phyloP scores from a whole-genome alignment of 345 rosid genomes.

The Hypericum perforatum region DNA sequence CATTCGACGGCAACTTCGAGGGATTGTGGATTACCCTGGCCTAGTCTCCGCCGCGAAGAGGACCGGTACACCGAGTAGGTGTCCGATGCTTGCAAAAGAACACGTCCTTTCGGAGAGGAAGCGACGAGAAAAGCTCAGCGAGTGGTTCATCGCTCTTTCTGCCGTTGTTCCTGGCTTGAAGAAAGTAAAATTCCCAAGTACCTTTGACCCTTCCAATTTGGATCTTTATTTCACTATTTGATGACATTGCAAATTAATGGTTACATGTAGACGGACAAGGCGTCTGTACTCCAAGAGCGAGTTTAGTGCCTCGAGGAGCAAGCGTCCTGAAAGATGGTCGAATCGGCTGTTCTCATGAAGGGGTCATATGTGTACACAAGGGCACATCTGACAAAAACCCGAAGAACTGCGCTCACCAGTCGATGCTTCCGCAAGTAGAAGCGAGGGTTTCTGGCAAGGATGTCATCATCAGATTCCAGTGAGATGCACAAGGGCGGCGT shows the following conservation, averaged over 20 bases:
- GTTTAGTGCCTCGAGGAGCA: slow-evolving; percentile 45
- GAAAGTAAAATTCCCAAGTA: slow-evolving; percentile 25
- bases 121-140: slow-evolving; percentile 47
- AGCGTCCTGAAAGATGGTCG: slow-evolving; percentile 30
- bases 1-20: too few relatives aligned
- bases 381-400: neutral
- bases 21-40: too few relatives aligned
- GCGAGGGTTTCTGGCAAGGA: slow-evolving; percentile 46
- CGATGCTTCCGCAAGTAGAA: slow-evolving; percentile 50
- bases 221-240: too few relatives aligned
- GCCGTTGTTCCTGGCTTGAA: slow-evolving; percentile 47
- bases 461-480: slow-evolving; percentile 54
- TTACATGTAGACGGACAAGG: slow-evolving; percentile 15
- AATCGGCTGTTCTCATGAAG: slow-evolving; percentile 10
- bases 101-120: slow-evolving; percentile 47
- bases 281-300: slow-evolving; percentile 40
- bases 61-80: neutral
- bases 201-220: too few relatives aligned
- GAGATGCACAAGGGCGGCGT: slow-evolving; percentile 40
- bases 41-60: too few relatives aligned
- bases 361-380: neutral
- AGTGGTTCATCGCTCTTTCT: slow-evolving; percentile 52
- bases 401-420: neutral
- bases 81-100: slow-evolving; percentile 34
- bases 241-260: too few relatives aligned